Percentiles rank a stretch among this genome's conserved stretches.
Evolutionary conservation across 331 rosid genomes (phyloP).

Genomic region (Malus hybrid): DNA sequence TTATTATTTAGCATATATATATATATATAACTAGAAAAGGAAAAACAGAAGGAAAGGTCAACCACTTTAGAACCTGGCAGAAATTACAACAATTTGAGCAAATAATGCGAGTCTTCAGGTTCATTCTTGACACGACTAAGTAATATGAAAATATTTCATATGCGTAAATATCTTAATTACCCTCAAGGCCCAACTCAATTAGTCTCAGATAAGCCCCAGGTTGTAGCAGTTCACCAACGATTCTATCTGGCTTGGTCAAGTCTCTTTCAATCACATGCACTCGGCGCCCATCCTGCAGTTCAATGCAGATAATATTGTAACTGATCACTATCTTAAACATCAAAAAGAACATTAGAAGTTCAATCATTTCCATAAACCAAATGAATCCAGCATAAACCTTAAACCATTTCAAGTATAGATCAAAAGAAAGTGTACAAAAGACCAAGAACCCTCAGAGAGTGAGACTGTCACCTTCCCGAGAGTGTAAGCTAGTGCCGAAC

Average conservation of each 20-base stretch:
- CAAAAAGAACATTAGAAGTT: background rate
- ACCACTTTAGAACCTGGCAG: background rate
- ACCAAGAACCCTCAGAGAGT: background rate
- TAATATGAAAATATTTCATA: no score
- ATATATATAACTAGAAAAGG: background rate
- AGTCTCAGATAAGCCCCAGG: slow-evolving; percentile 33
- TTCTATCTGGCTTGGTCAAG: slow-evolving; percentile 22
- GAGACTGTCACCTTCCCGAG: slow-evolving; percentile 16
- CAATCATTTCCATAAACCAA: background rate
- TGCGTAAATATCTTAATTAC: background rate
- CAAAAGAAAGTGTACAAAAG: background rate
- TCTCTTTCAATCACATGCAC: slow-evolving; percentile 29
- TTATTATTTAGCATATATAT: background rate
- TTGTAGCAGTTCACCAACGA: slow-evolving; percentile 32
- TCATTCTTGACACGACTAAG: background rate
- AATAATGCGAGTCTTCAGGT: background rate
- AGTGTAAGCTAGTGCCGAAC: slow-evolving; percentile 28
- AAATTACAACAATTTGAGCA: background rate
- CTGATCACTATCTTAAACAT: background rate
- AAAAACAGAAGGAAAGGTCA: background rate
- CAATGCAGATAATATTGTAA: background rate
- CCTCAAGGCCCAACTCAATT: slow-evolving; percentile 26
- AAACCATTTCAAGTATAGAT: background rate
- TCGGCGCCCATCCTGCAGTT: slow-evolving; percentile 20
- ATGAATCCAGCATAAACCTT: background rate